Evolutionary conservation across 345 rosid species (phyloP), one percentile per base, ranked within the genome.

Genomic region (Mangifera indica): DNA sequence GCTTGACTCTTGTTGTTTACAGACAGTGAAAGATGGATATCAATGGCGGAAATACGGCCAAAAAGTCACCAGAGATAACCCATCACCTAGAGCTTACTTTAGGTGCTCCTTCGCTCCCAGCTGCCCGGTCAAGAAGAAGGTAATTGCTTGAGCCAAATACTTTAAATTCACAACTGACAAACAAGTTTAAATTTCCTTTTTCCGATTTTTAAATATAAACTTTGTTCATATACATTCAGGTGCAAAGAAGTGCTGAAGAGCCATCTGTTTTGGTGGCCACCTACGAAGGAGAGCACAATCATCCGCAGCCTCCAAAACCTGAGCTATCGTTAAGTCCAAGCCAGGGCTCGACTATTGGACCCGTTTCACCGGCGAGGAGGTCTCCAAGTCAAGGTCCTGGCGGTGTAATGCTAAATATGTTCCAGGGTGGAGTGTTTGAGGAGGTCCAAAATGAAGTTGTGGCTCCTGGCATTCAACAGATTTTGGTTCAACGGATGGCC

Each of bases 241-340:
- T 94, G 52, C 98, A 94, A 76, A 91, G 87, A 67, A 94, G 90
- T 76, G 97, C 87, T 8, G 97, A 89, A 24, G 85, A 92, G 82
- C 88, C 89, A 1, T 76, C 93, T 1, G 17, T 90, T 67, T 64
- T 92, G 55, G 90, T 94, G 5, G 97, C 92, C 3, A 90, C 92
- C 26, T 94, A 94, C 40, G 98, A 94, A 82, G 98, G 98, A 68
- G 86, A 87, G 55, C 98, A 94, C 83, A 94, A 89, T 66, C 98
- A 92, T 25, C 60, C 59, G 34, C 69, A 57, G 21, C 80, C 72
- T 15, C 75, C 85, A 49, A 78, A 73, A 40, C 81, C 86, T 0
- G 86, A 80, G 40, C 37, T 75, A 29, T 62, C 77, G 58, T 42
- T 65, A 58, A 62, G 58, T 49, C 79, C 86, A 7, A 84, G 70